Evolutionary conservation across 768 basidiomycete genomes (phyloP).

Genomic region (Pulveroboletus sp.): DNA sequence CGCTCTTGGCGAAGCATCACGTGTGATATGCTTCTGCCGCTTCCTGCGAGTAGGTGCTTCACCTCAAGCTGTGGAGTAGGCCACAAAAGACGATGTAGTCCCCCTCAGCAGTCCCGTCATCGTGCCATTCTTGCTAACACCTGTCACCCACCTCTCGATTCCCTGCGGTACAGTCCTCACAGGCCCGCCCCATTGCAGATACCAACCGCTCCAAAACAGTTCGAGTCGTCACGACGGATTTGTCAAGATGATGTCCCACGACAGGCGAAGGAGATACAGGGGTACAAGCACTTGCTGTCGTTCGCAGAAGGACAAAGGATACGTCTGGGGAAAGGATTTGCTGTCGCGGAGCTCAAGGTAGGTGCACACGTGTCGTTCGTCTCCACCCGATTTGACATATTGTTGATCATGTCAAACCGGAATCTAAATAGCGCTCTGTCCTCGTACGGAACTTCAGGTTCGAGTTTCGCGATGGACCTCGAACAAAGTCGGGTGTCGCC

Average conservation of each 20-base stretch:
- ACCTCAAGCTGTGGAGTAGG: conserved; percentile 29
- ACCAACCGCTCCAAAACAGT: conserved; percentile 7
- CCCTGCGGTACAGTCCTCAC: conserved; percentile 28
- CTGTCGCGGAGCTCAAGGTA: conserved; percentile 27
- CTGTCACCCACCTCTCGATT: conserved; percentile 15
- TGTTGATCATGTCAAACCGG: no score
- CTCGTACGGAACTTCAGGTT: conserved; percentile 37
- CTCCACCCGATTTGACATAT: no score
- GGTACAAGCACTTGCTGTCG: conserved; percentile 24
- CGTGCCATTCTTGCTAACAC: conserved; percentile 33
- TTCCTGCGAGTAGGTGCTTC: background rate
- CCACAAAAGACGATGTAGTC: conserved; percentile 50
- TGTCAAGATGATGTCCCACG: conserved; percentile 22
- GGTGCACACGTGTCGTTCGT: no score
- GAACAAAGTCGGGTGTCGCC: conserved; percentile 28
- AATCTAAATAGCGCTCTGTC: conserved; percentile 10
- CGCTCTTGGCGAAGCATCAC: conserved; percentile 28
- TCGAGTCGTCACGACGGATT: conserved; percentile 48
- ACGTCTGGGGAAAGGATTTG: conserved; percentile 28
- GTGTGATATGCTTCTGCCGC: conserved; percentile 3
- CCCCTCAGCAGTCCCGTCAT: conserved; percentile 47
- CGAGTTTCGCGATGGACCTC: conserved; percentile 33
- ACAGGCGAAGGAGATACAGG: conserved; percentile 32
- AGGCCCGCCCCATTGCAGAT: conserved; percentile 40
- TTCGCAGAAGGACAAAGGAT: conserved; percentile 26